Evolutionary conservation across 169 alveolate genomes (phyloP).

Genomic region (Plasmodium falciparum): DNA sequence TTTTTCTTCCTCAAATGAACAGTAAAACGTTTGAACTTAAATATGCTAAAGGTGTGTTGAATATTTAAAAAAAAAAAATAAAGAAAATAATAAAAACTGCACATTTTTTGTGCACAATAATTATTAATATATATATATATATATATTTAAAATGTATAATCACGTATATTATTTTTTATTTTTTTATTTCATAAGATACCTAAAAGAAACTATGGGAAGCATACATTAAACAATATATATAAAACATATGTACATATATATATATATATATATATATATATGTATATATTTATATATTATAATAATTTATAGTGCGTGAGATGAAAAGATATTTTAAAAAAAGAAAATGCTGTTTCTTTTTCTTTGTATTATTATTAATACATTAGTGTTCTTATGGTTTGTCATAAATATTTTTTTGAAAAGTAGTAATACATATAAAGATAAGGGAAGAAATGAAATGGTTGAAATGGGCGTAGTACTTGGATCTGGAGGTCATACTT

Average conservation of each 20-base stretch:
- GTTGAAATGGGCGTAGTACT: conserved; percentile 66
- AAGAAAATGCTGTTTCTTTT: conserved; percentile 20
- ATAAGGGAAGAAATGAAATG: conserved; percentile 20
- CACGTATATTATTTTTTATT: neutral
- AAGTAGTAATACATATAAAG: conserved; percentile 6
- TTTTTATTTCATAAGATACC: conserved; percentile 17
- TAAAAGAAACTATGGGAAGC: conserved; percentile 43
- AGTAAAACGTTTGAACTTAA: no score
- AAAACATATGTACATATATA: no score
- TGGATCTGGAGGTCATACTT: conserved; percentile 75
- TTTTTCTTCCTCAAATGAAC: no score
- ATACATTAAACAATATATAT: no score
- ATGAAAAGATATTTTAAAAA: neutral
- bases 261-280: no score
- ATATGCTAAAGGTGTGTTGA: no score
- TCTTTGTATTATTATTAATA: conserved; percentile 3
- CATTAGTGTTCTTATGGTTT: conserved; percentile 30
- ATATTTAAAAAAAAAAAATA: neutral
- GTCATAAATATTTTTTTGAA: conserved; percentile 16
- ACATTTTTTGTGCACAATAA: no score
- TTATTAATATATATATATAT: neutral
- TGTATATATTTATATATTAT: no score
- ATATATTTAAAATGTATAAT: neutral
- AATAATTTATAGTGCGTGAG: conserved; percentile 2
- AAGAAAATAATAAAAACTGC: neutral